Evolutionary conservation across 768 basidiomycete species (phyloP), one percentile per base, ranked within the genome.

Genomic region (Pleurotus salmoneostramineus): DNA sequence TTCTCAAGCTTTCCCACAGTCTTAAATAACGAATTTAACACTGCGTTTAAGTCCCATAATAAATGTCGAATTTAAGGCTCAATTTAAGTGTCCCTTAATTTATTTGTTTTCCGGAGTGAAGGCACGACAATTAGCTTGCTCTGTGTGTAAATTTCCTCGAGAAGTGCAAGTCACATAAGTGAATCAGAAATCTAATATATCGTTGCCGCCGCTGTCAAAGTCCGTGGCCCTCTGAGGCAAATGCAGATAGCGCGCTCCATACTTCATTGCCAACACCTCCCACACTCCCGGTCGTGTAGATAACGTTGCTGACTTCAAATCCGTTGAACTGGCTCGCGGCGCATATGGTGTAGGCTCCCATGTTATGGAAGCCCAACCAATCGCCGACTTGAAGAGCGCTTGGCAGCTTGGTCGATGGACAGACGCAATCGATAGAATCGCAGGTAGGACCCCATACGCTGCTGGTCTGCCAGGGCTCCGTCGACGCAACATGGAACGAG

Each of bases 281-380:
- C 0, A 71, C 69, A 27, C 75, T 83, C 50, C 91, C 89, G 57
- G 81, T 76, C 40, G 91, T 93, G 69, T 95, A 96, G 32, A 87
- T 72, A 59, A 95, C 88, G 40, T 83, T 83, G 74, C 89, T 90
- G 48, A 88, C 70, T 66, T 91, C 83, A 66, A 95, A 95, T 56
- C 93, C 93, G 67, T 95, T 96, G 79, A 98, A 98, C 74, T 88
- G 89, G 73, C 91, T 94, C 55, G 97, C 94, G 0, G 97, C 97
- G 68, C 95, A 97, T 59, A 94, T 76, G n/a, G 97, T 98, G 75
- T 99, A 99, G 34, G 97, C 97, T 33, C 97, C 97, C 97, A 99
- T 98, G 69, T 93, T 88, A 57, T 88, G 87, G 75, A 95, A 99
- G n/a, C 89, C 91, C 14, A 99, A 82, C 97, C 97, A 99, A 70